These are phyloP conservation scores for Amphicarpaea edgeworthii DNA, from an alignment of 306 rosid genomes.

Conservation along the genomic window DNA sequence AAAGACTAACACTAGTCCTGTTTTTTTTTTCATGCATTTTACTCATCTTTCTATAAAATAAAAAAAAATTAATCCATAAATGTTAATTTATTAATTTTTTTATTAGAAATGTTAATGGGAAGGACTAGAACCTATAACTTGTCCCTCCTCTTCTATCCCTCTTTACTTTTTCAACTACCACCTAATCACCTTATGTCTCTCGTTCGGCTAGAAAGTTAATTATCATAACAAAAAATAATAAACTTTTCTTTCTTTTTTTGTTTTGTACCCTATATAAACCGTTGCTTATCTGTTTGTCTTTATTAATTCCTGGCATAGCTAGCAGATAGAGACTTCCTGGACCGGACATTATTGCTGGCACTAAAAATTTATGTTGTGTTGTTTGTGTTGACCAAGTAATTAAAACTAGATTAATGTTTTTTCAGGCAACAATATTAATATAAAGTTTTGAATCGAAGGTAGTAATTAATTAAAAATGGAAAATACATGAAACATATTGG, in stretches of 20 bases:
- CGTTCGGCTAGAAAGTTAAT: too few species aligned
- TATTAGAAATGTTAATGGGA: too few species aligned
- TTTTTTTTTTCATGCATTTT: background rate
- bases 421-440: background rate
- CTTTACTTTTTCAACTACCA: too few species aligned
- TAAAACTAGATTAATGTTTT: background rate
- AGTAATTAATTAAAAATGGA: too few species aligned
- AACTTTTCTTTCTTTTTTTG: background rate
- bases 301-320: background rate
- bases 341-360: constrained; percentile 14
- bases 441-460: background rate
- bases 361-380: background rate
- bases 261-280: background rate
- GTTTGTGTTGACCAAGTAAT: constrained; percentile 38
- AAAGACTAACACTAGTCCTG: background rate
- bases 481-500: background rate
- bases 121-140: too few species aligned
- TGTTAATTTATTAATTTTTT: too few species aligned
- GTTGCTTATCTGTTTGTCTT: constrained; percentile 24
- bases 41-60: background rate
- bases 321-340: background rate
- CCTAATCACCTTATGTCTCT: too few species aligned
- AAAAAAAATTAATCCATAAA: too few species aligned
- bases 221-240: background rate
- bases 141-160: too few species aligned